phyloP scores from a whole-genome alignment of 23 red algal genomes.

The Porphyridium purpureum region DNA sequence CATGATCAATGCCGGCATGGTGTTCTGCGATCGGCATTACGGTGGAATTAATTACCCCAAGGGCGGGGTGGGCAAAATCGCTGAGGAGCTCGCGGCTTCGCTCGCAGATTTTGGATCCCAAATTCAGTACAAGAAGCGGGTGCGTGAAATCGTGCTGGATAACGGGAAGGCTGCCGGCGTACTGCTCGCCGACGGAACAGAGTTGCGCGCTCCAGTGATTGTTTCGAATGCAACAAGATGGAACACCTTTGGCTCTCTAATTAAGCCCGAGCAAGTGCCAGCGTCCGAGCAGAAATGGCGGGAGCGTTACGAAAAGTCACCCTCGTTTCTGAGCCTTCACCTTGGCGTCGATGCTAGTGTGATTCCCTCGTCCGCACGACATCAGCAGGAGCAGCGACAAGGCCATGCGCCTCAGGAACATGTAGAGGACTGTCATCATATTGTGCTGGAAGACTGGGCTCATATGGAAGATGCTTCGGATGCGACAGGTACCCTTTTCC shows the following conservation, averaged over 20 bases:
- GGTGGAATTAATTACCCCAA: constrained; percentile 77
- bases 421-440: constrained; percentile 77
- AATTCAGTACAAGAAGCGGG: constrained; percentile 42
- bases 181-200: constrained; percentile 22
- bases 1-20: constrained; percentile 97
- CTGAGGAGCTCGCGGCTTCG: constrained; percentile 36
- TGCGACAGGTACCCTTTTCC: constrained; percentile 64
- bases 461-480: constrained; percentile 41
- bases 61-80: constrained; percentile 71
- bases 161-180: constrained; percentile 34
- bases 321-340: constrained; percentile 66
- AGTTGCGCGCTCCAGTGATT: constrained; percentile 7
- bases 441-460: constrained; percentile 70
- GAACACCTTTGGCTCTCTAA: constrained; percentile 71
- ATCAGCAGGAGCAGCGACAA: constrained; percentile 67
- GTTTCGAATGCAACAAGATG: constrained; percentile 82
- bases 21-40: constrained; percentile 94
- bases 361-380: constrained; percentile 15
- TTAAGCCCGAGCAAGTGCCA: constrained; percentile 24
- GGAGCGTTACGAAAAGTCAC: constrained; percentile 53
- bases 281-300: constrained; percentile 24
- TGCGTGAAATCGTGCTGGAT: constrained; percentile 16
- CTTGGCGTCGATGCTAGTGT: constrained; percentile 35
- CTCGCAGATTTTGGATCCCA: constrained; percentile 34
- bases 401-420: constrained; percentile 39